Evolutionary conservation across 768 basidiomycete species (phyloP), one percentile per base, ranked within the genome.

Genomic region (Suillus discolor): DNA sequence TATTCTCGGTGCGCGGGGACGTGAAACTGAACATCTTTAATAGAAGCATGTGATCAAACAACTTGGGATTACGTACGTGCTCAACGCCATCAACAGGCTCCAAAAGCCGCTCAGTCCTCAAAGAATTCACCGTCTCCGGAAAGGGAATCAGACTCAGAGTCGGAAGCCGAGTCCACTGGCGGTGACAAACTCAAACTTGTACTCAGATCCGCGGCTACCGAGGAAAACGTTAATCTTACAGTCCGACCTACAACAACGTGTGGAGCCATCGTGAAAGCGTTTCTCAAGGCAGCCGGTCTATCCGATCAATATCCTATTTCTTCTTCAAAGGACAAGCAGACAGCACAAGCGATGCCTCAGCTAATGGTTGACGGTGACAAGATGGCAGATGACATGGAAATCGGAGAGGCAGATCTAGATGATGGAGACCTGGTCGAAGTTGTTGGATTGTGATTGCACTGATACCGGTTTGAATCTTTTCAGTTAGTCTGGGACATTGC

Each of bases 391-490:
- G 79, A 83, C 25, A 76, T 80, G 7, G 83, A 83, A 66, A 92
- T 94, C 64, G 84, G 88, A 13, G 85, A 86, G 16, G 83, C 84
- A 23, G 92, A 91, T 66, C 69, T 93, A 66, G 92, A 93, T 68
- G 91, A 94, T 67, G 92, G 91, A 0, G 92, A 94, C 75, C 73
- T 88, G 79, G 85, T 94, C 23, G 92, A 94, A 65, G 85, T 94
- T 44, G 83, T 87, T 66, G 91, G 87, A 18, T 69, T 92, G 39
- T 83, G 68, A 75, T 38, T 55, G 25, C 42, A 25, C 49, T 66
- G 45, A 57, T 51, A 23, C 47, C 9, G 3, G 11, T 39, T 31
- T 34, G 13, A n/a, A 16, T 57, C 23, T 2, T 38, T 59, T 59
- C 18, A 11, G 57, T 59, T 57, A 23, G 12, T 57, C 25, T 6